Percentiles rank a stretch among this genome's conserved stretches.
Evolutionary conservation across 1,139 yeast genomes (phyloP).

Genomic region (Candida tetrigidarum): DNA sequence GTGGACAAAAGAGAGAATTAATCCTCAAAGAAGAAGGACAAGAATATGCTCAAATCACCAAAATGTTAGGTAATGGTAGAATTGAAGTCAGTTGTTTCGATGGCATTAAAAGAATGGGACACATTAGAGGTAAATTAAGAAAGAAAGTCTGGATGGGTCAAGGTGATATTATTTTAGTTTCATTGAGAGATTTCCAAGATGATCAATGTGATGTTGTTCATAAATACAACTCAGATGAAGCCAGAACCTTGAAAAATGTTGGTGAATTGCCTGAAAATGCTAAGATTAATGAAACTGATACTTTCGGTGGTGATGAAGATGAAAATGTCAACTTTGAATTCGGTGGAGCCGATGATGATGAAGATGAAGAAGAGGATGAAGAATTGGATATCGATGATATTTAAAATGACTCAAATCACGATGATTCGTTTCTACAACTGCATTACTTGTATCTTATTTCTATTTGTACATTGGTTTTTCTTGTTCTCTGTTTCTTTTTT

Average conservation of each 20-base stretch:
- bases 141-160: slow-evolving; percentile 99
- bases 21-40: slow-evolving; percentile 94
- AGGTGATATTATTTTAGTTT: slow-evolving; percentile 95
- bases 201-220: slow-evolving; percentile 98
- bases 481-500: too few relatives aligned
- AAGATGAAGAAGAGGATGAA: slow-evolving; percentile 66
- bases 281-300: slow-evolving; percentile 96
- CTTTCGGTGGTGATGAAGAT: slow-evolving; percentile 95
- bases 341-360: slow-evolving; percentile 90
- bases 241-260: slow-evolving; percentile 91
- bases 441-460: slow-evolving; percentile 7
- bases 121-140: slow-evolving; percentile 98
- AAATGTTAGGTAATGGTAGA: slow-evolving; percentile 98
- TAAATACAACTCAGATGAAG: slow-evolving; percentile 97
- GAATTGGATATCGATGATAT: slow-evolving; percentile 87
- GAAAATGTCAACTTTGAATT: slow-evolving; percentile 99
- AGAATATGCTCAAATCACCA: slow-evolving; percentile 97
- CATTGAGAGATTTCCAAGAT: slow-evolving; percentile 98
- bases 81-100: slow-evolving; percentile 95
- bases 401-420: slow-evolving; percentile 30
- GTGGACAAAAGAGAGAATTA: slow-evolving; percentile 92
- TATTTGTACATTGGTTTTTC: not conserved
- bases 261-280: slow-evolving; percentile 98
- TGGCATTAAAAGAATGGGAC: slow-evolving; percentile 92
- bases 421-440: not conserved